phyloP scores from a whole-genome alignment of 1,284 basidiomycete species.

The Tilletia setariae region DNA sequence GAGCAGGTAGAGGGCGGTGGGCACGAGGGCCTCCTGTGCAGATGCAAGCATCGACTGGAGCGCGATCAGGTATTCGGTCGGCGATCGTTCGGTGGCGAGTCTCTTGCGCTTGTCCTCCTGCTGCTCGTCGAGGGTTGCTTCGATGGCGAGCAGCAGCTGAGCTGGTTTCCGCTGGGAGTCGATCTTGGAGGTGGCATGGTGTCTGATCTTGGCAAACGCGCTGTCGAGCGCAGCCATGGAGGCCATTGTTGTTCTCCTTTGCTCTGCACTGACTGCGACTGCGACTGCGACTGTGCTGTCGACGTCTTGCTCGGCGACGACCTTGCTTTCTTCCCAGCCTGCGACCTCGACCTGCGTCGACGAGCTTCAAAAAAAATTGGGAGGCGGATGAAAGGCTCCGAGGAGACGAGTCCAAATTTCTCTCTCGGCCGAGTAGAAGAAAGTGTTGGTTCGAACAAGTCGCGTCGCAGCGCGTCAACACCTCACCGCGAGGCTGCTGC shows the following conservation, averaged over 20 bases:
- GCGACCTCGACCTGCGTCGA: too few relatives aligned
- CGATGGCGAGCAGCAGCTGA: conserved; percentile 79
- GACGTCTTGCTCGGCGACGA: too few relatives aligned
- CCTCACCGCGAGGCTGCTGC: too few relatives aligned
- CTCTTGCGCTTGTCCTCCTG: conserved; percentile 56
- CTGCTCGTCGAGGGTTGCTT: conserved; percentile 79
- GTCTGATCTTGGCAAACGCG: conserved; percentile 71
- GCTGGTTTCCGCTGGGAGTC: conserved; percentile 88
- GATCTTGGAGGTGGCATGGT: conserved; percentile 75
- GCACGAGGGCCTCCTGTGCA: neutral
- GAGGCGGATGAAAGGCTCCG: too few relatives aligned
- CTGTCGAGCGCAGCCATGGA: conserved; percentile 18
- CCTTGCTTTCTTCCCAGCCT: too few relatives aligned
- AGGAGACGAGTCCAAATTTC: too few relatives aligned
- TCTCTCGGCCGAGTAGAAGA: too few relatives aligned
- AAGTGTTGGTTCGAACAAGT: too few relatives aligned
- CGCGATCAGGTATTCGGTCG: conserved; percentile 50
- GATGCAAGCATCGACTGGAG: conserved; percentile 40
- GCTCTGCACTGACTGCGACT: neutral
- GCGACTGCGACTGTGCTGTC: too few relatives aligned
- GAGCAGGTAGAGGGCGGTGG: conserved; percentile 47
- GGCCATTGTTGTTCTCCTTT: neutral
- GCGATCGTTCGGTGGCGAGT: conserved; percentile 17
- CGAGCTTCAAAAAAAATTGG: too few relatives aligned
- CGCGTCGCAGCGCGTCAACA: too few relatives aligned